Evolutionary conservation across 352 stramenopile species (phyloP).

Genomic region (Peronospora destructor): DNA sequence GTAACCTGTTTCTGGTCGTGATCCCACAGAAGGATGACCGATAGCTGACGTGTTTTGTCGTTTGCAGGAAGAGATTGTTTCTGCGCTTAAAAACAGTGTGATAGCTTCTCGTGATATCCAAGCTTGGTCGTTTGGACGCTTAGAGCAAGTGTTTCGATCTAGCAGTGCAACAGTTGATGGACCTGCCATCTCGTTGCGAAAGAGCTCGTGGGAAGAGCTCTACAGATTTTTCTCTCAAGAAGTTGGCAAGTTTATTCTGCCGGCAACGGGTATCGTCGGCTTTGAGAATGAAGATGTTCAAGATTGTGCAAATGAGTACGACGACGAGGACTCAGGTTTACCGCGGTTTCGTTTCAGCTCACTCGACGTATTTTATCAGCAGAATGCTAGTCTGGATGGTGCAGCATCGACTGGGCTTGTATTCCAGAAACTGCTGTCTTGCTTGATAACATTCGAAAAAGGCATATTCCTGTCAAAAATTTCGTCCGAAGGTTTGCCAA

Average conservation of each 20-base stretch:
- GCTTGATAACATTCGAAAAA: slow-evolving; percentile 39
- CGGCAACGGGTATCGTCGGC: slow-evolving; percentile 9
- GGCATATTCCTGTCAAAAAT: slow-evolving; percentile 16
- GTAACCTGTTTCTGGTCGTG: slow-evolving; percentile 7
- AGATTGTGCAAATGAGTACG: slow-evolving; percentile 28
- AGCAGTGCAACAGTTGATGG: not conserved
- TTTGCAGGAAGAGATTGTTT: slow-evolving; percentile 47
- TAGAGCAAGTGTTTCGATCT: slow-evolving; percentile 33
- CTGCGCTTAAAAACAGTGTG: slow-evolving; percentile 46
- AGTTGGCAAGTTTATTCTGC: slow-evolving; percentile 36
- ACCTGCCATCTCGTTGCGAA: slow-evolving; percentile 19
- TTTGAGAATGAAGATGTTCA: slow-evolving; percentile 12
- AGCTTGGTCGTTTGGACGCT: slow-evolving; percentile 38
- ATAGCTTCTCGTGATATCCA: slow-evolving; percentile 29
- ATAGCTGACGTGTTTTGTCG: not conserved
- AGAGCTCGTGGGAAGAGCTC: slow-evolving; percentile 39
- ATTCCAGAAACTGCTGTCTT: slow-evolving; percentile 45
- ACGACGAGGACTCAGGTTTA: slow-evolving; percentile 15
- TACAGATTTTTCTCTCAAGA: slow-evolving; percentile 34
- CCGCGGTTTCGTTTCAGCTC: slow-evolving; percentile 32
- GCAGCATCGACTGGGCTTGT: slow-evolving; percentile 34
- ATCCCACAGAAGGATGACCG: not conserved
- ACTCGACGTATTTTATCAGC: slow-evolving; percentile 43
- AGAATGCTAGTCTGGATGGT: slow-evolving; percentile 41
- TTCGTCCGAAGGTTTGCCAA: slow-evolving; percentile 18